Evolutionary conservation across 345 rosid genomes (phyloP), one percentile per base, ranked within the genome.

Genomic region (Atalantia buxifolia): DNA sequence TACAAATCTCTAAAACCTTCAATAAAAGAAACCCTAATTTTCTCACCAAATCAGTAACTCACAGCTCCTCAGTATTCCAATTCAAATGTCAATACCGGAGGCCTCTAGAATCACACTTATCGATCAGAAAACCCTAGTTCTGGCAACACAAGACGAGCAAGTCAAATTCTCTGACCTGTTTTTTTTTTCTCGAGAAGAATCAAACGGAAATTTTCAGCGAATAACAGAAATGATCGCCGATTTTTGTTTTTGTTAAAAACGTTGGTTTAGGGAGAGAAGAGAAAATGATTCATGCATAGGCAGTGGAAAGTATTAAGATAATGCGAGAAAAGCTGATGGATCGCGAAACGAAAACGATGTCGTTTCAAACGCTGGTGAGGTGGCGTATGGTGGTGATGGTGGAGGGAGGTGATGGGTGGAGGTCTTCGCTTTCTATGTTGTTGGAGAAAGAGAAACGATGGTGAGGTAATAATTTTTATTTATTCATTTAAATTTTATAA

Each of bases 381-480:
- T 63, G 77, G 66, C 77, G 45, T 16, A 25, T 25, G 70, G 76
- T 61, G 78, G 74, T 36, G 78, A 69, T 48, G 74, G 75, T 77
- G 64, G 77, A 12, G 18, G 50, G 16, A 3, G 50, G 4, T 12
- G 18, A 4, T 45, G 50, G 59, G 76, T 36, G 76, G 66, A 24
- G 65, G 60, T 55, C 61, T 48, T 65, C 25, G 9, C 45, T 22
- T 56, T 42, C 3, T 27, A 45, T 6, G 66, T 4, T 24, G 66
- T 36, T 55, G 71, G 48, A 76, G 72, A 56, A 75, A 60, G 69
- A 48, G 56, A 62, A 53, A 56, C 76, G 53, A 63, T 42, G 65
- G 71, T 61, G 72, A 69, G 66, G 74, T 72, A 74, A 81, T 78
- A 55, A 81, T 84, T 63, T 30, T 76, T 84, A 62, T 35, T 71